Percentiles rank a stretch among this genome's conserved stretches.
Evolutionary conservation across 78 protist genomes (phyloP).

Genomic region (Dictyostelium brefeldianum): DNA sequence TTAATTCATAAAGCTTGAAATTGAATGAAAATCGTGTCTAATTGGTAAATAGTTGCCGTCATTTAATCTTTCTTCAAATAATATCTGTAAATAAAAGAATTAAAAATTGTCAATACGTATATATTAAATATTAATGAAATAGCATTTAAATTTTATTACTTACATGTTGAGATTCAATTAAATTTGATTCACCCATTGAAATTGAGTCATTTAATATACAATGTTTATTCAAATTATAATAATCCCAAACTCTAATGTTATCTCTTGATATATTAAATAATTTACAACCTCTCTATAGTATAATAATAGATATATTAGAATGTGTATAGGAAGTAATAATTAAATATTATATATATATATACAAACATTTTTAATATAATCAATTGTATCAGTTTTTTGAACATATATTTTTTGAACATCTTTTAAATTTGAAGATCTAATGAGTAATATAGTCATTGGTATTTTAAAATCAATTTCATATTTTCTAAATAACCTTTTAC

Average conservation of each 20-base stretch:
- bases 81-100: too few species aligned
- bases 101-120: neutral
- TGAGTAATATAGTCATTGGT: neutral
- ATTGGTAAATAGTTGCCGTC: conserved; percentile 8
- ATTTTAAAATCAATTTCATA: neutral
- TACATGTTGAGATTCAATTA: conserved; percentile 57
- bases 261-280: conserved; percentile 7
- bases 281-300: conserved; percentile 18
- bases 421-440: neutral
- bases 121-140: too few species aligned
- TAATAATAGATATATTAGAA: too few species aligned
- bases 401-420: neutral
- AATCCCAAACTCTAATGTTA: conserved; percentile 78
- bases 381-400: conserved; percentile 3
- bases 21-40: neutral
- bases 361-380: neutral
- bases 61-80: conserved; percentile 26
- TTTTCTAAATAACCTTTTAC: neutral
- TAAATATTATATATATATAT: neutral
- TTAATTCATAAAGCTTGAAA: too few species aligned
- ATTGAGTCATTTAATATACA: neutral
- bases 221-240: conserved; percentile 10
- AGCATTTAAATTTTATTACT: neutral
- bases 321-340: neutral
- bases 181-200: neutral